A percentile compares a stretch with the other conserved stretches of the same genome.
Evolutionary conservation across 192 early-diverging fungal species (phyloP).

Genomic region (Coemansia sp.): DNA sequence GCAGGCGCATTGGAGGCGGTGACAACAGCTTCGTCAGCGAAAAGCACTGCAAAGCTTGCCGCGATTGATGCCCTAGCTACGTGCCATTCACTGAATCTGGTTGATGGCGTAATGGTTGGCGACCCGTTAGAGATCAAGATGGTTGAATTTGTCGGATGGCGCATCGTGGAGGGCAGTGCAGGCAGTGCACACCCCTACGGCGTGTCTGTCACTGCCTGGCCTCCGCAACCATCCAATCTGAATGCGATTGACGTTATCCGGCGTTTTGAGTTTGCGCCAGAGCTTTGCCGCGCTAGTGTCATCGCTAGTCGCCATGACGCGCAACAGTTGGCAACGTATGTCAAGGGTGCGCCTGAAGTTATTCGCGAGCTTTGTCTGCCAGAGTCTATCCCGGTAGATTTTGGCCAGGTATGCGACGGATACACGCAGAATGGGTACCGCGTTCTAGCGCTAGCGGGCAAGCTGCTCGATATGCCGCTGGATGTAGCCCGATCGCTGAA

Average conservation of each 20-base stretch:
- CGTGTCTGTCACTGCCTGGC: constrained; percentile 3
- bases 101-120: constrained; percentile 77
- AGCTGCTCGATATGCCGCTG: constrained; percentile 52
- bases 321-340: constrained; percentile 54
- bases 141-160: constrained; percentile 93
- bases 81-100: constrained; percentile 82
- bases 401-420: constrained; percentile 61
- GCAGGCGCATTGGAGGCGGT: neutral
- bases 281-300: constrained; percentile 86
- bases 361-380: constrained; percentile 76
- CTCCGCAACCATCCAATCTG: neutral
- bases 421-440: constrained; percentile 93
- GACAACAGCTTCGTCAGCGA: neutral
- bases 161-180: constrained; percentile 74
- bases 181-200: neutral
- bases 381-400: constrained; percentile 76
- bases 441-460: constrained; percentile 88
- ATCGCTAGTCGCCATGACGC: constrained; percentile 58
- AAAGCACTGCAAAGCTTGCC: neutral
- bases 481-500: constrained; percentile 55
- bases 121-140: constrained; percentile 96
- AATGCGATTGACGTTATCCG: constrained; percentile 56
- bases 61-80: constrained; percentile 56
- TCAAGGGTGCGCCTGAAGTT: constrained; percentile 97
- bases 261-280: constrained; percentile 88